Base-by-base conservation (phyloP, 2,329 filamentous ascomycete genomes). In the Phyllosticta paracitricarpa region DNA sequence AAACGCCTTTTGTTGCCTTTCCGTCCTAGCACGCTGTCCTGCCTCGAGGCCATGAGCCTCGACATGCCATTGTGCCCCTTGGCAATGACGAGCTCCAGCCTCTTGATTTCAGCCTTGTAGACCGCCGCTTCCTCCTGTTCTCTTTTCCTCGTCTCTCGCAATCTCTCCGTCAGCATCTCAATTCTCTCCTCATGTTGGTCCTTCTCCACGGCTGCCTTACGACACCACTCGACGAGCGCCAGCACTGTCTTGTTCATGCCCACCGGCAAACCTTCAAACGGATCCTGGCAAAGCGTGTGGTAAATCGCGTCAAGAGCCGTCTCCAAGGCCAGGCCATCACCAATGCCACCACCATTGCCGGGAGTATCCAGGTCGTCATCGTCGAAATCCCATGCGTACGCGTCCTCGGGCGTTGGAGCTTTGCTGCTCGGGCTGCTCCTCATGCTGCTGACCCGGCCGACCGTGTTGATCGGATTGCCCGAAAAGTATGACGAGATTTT, bases 21-120 rank as follows among this genome's bases (percentile, higher is more conserved):
- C 48, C 70, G 66, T 33, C 69, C 68, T 7, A 79, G 61, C 19
- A 75, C 65, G 63, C 74, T 78, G 24, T 71, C 72, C 64, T 77
- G 72, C 28, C 77, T 70, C 25, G 74, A 76, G 26, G 72, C 68
- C 14, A 76, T 72, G 22, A 79, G 69, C 57, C 73, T 75, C 22
- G 73, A 68, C 58, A 79, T 68, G 9, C 77, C 77, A 52, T 70
- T 66, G 26, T 72, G 70, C 7, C 76, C 72, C 56, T 71, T 72
- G 2, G 74, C 73, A 61, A 79, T 76, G 26, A 79, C 63, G 3
- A 78, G 63, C 64, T 79, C 77, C 14, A 79, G 69, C 8, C 51
- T 56, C 54, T 51, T 64, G 53, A 35, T 56, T 22, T 62, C 60
- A 10, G 26, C 48, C 22, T 57, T 57, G 22, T 33, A 58, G 8